Percentiles rank a stretch among this genome's conserved stretches.
Conservation (phyloP, 495 filamentous ascomycete species). For the Hypoxylon crocopeplum region DNA sequence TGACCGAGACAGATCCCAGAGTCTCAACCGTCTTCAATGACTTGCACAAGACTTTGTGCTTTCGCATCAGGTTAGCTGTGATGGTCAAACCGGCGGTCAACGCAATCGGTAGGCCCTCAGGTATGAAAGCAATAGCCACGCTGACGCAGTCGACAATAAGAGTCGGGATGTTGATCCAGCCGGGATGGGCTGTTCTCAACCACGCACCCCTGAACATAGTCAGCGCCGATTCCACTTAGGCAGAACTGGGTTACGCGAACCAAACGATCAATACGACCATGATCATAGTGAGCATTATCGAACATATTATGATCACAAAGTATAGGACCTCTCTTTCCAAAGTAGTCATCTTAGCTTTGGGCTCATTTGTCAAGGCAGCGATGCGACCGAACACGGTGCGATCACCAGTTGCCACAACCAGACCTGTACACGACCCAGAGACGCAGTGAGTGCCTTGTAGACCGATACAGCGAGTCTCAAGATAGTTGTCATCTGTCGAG, state of each 20-base stretch:
- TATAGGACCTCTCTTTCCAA: conserved; percentile 71
- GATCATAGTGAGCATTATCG: conserved; percentile 62
- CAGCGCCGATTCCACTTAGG: background rate
- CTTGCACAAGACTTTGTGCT: conserved; percentile 70
- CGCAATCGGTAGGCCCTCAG: conserved; percentile 73
- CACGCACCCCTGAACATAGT: conserved; percentile 63
- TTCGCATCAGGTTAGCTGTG: conserved; percentile 66
- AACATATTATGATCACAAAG: conserved; percentile 69
- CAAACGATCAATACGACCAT: conserved; percentile 64
- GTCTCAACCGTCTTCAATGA: conserved; percentile 73
- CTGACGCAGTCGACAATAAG: conserved; percentile 72
- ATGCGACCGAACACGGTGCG: conserved; percentile 72
- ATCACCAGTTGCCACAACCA: conserved; percentile 65
- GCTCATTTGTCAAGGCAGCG: conserved; percentile 68
- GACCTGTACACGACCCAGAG: conserved; percentile 67
- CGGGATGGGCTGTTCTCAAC: conserved; percentile 63
- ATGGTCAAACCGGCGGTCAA: conserved; percentile 65
- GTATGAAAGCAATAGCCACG: conserved; percentile 75
- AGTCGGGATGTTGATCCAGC: conserved; percentile 71
- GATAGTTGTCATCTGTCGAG: conserved; percentile 70
- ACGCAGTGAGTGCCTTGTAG: conserved; percentile 74
- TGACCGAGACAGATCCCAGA: conserved; percentile 68
- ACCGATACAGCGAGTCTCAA: conserved; percentile 77
- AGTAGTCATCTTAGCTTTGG: conserved; percentile 65
- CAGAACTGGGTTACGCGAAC: conserved; percentile 43